Base-by-base conservation (phyloP, 345 rosid species). In the Tarenaya hassleriana region DNA sequence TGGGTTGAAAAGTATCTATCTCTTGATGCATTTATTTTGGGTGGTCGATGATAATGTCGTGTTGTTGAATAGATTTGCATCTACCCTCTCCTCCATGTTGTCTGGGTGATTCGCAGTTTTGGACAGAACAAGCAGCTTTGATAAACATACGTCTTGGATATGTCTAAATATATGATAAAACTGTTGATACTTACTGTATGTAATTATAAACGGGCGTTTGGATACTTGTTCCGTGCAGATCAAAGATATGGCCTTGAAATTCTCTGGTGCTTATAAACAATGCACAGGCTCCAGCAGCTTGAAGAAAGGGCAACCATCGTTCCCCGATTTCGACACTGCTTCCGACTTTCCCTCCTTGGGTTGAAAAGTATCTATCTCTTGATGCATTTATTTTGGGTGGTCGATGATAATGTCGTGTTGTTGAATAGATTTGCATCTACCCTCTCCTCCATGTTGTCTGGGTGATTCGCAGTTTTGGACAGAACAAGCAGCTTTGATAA, bases 201-300 rank as follows among this genome's bases (percentile, higher is more conserved):
- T 11, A 39, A n/a, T n/a, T 50, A 24, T 42, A 17, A 5, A 13
- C 10, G 34, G 4, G 46, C 50, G 13, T 34, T 42, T 14, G 7
- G 13, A 56, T 8, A 2, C 19, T 44, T 27, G 39, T 31, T 46
- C 17, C 27, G 46, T 62, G 61, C 90, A 92, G 96, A 83, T 92
- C 35, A 92, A 85, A 72, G 98, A 81, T 56, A 88, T 92, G 80
- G 96, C 95, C 43, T 41, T 81, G 54, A 92, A 92, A 66, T 66
- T 92, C 55, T 85, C 98, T 20, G 95, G 95, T 19, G 80, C 84
- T 10, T 77, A 79, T 50, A 71, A 70, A 66, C 96, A 82, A 69
- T 84, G 92, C 57, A 73, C 78, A 5, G 80, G 95, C 18, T 77
- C 95, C 24, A 80, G 80, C 69, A 77, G 75, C 58, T 74, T 71